Conservation (phyloP, 108 stramenopile genomes). For the Cyclotella baltica region DNA sequence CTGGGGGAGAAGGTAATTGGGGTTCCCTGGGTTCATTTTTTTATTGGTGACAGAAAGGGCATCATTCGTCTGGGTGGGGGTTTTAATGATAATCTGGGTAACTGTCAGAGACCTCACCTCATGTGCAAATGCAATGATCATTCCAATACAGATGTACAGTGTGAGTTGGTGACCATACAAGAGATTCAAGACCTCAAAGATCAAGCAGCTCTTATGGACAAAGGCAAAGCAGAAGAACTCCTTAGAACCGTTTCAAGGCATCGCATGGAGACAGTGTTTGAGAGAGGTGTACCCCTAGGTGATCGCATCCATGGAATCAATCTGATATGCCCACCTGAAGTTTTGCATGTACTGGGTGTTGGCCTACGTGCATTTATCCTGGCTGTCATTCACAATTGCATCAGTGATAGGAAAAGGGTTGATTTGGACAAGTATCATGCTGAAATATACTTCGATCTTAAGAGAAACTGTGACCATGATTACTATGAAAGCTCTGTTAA, state of each 20-base stretch:
- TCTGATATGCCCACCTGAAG: too few relatives aligned
- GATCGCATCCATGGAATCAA: constrained; percentile 2
- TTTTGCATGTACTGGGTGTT: not conserved
- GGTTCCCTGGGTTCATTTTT: not conserved
- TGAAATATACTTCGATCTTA: constrained; percentile 7
- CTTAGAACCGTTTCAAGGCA: constrained; percentile 4
- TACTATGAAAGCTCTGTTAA: too few relatives aligned
- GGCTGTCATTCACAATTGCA: not conserved
- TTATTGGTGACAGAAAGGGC: constrained; percentile 4
- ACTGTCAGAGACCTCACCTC: not conserved
- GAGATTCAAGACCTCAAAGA: constrained; percentile 1
- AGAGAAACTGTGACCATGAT: constrained; percentile 7
- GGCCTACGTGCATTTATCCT: not conserved
- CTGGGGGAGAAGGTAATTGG: not conserved
- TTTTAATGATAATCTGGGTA: constrained; percentile 1
- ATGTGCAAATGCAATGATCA: too few relatives aligned
- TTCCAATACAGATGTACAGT: not conserved
- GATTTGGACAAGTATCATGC: not conserved
- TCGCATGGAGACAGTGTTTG: not conserved
- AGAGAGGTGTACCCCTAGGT: too few relatives aligned
- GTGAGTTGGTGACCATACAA: not conserved
- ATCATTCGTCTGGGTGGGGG: not conserved
- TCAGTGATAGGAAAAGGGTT: not conserved
- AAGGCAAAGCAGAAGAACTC: not conserved
- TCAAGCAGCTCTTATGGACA: not conserved